Conservation (phyloP, 257 asterid genomes). For the Capsicum rhomboideum region DNA sequence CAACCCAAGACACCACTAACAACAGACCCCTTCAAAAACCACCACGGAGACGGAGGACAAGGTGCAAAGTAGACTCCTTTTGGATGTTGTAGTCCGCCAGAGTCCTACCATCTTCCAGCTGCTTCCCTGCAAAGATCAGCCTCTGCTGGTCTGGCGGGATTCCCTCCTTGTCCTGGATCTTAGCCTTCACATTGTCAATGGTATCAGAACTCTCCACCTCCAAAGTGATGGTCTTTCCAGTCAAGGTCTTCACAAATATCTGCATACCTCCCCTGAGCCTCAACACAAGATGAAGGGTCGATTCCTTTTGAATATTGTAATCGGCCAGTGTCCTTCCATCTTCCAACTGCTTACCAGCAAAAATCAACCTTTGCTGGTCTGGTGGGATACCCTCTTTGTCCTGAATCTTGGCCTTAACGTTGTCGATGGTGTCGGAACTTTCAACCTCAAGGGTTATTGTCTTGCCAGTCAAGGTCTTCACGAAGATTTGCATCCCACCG, state of each 20-base stretch:
- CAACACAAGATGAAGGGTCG: conserved; percentile 22
- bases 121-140: conserved; percentile 25
- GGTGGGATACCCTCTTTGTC: conserved; percentile 28
- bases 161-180: conserved; percentile 44
- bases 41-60: too few species aligned
- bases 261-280: conserved; percentile 28
- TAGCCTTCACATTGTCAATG: conserved; percentile 47
- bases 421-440: conserved; percentile 38
- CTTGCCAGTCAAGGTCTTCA: conserved; percentile 44
- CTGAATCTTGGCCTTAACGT: conserved; percentile 34
- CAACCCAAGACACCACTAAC: too few species aligned
- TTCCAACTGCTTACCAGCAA: conserved; percentile 27
- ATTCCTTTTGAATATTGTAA: conserved; percentile 30
- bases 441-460: conserved; percentile 40
- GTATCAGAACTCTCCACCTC: conserved; percentile 53
- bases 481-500: conserved; percentile 51
- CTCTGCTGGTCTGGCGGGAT: conserved; percentile 30
- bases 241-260: conserved; percentile 23
- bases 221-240: conserved; percentile 22
- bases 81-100: neutral
- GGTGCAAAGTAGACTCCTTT: too few species aligned
- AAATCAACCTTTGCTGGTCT: conserved; percentile 25
- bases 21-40: too few species aligned
- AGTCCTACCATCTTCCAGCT: conserved; percentile 19
- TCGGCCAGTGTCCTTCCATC: conserved; percentile 31